Conservation (phyloP, 495 filamentous ascomycete species). For the Cercophora scortea region DNA sequence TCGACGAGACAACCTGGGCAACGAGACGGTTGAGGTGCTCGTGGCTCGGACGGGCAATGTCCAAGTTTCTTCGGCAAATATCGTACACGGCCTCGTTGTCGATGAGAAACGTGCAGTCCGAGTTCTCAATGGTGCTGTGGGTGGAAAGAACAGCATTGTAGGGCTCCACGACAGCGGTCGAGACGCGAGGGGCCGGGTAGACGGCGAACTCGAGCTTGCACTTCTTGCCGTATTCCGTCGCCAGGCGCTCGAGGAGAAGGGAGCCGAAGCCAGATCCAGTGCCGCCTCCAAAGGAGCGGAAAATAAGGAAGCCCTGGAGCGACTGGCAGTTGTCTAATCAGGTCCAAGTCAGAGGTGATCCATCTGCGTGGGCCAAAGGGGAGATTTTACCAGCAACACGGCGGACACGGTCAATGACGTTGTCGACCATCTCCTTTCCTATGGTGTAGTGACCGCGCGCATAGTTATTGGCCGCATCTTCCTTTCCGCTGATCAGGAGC, state of each 20-base stretch:
- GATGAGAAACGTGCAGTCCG: conserved; percentile 86
- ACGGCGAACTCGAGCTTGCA: conserved; percentile 89
- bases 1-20: conserved; percentile 85
- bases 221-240: conserved; percentile 89
- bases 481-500: conserved; percentile 80
- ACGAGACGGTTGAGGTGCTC: conserved; percentile 88
- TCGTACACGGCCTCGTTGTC: conserved; percentile 93
- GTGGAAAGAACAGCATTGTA: conserved; percentile 90
- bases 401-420: conserved; percentile 75
- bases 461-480: conserved; percentile 95
- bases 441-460: conserved; percentile 90
- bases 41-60: conserved; percentile 77
- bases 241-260: conserved; percentile 77
- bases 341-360: conserved; percentile 12
- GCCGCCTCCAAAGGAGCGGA: conserved; percentile 91
- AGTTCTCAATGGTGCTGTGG: conserved; percentile 90
- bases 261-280: conserved; percentile 89
- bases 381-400: conserved; percentile 59
- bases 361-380: no score
- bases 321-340: conserved; percentile 76
- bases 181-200: conserved; percentile 79
- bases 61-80: conserved; percentile 82
- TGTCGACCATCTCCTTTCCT: conserved; percentile 84
- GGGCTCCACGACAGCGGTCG: conserved; percentile 84
- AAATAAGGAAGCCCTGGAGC: conserved; percentile 86